Evolutionary conservation across 768 basidiomycete genomes (phyloP), one percentile per base, ranked within the genome.

Genomic region (Lactarius hengduanensis): DNA sequence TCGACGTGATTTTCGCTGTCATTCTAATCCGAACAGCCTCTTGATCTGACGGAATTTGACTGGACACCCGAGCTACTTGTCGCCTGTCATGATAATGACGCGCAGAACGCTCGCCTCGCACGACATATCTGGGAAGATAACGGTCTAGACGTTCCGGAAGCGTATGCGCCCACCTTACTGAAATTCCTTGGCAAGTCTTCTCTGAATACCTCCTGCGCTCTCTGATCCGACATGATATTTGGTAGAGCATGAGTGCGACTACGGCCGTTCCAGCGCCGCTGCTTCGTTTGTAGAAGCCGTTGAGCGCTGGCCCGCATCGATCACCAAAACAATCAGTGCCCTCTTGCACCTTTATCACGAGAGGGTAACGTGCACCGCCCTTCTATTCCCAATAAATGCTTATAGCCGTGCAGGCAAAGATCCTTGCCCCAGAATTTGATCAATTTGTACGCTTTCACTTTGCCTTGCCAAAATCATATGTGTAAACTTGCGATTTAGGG

Each of bases 91-190:
- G 97, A 98, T 66, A 87, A 86, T 61, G 89, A 91, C 68, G 93
- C 94, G 71, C 93, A 96, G 72, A 98, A 96, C 71, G 87, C 87
- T 0, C 81, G 89, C 59, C 78, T 98, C 47, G 95, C 96, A 18
- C 78, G 79, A 28, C 86, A 88, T 68, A 77, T 92, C 11, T 98
- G 96, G 96, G 96, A 97, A 62, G 97, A 98, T 69, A 98, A 98
- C 69, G 96, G 93, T 4, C 76, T 98, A 43, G 94, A 97, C 72
- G 85, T 96, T 11, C 85, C 90, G 0, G 92, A 94, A 69, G 75
- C 75, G 7, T 86, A 86, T 76, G 75, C 93, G 0, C 73, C 75
- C 0, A 80, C 81, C 55, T 78, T 98, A 15, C 73, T 91, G 13
- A 74, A 74, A 0, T 92, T 86, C 71, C 81, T 98, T 20, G 89